Conservation (phyloP, 495 filamentous ascomycete genomes). For the Achaetomiella virescens region DNA sequence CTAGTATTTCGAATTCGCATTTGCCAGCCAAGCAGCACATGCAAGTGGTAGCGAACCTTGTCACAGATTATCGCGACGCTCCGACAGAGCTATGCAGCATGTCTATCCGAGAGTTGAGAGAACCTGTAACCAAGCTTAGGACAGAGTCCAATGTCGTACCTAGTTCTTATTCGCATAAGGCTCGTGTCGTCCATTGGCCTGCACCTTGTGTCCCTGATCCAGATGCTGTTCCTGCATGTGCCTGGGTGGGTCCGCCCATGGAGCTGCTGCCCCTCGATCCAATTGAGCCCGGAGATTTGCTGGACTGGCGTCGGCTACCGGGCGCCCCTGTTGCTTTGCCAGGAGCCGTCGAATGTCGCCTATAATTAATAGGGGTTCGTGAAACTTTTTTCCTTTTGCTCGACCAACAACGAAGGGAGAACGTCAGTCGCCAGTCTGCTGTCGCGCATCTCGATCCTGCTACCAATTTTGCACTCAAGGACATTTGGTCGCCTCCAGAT, state of each 20-base stretch:
- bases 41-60: neutral
- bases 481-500: neutral
- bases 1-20: neutral
- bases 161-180: conserved; percentile 6
- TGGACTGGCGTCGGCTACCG: conserved; percentile 4
- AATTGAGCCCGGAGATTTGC: conserved; percentile 4
- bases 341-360: neutral
- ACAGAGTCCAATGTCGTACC: neutral
- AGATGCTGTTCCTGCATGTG: conserved; percentile 1
- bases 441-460: neutral
- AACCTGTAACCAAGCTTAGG: no score
- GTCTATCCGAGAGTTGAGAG: no score
- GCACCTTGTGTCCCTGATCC: neutral
- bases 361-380: conserved; percentile 12
- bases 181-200: neutral
- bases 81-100: no score
- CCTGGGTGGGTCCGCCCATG: neutral
- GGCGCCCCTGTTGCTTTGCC: conserved; percentile 4
- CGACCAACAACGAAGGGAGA: neutral
- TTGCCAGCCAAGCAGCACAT: neutral
- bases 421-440: neutral
- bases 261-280: neutral
- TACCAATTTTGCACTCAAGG: neutral
- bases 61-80: no score
- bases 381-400: conserved; percentile 14